Base-by-base conservation (phyloP, 2,329 filamentous ascomycete genomes). In the Diaporthe citrichinensis region DNA sequence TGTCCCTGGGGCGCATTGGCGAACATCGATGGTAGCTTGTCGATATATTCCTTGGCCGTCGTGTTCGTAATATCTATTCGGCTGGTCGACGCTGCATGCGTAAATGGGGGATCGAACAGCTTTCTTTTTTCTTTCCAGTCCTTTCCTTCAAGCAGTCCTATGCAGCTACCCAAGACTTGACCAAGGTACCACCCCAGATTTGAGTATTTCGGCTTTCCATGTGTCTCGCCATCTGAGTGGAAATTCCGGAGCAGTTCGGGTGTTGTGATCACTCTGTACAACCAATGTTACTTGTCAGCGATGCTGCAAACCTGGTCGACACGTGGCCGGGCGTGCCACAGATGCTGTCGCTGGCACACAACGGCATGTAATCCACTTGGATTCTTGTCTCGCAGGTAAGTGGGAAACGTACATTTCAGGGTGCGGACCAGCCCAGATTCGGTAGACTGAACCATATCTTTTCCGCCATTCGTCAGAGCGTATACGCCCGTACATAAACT, bases 371-470 rank as follows among this genome's bases (percentile, higher is more conserved):
- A 44, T 44, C 41, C 15, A 31, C 15, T 44, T 44, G 10, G 41
- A 44, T 17, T 17, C 10, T 44, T 57, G 4, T 28, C 36, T 7
- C 36, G 31, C 15, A 4, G 9, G 23, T 23, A 12, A 25, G 4
- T 14, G 36, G 36, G 36, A 9, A 46, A 25, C 59, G 41, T 71
- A 71, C 67, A 71, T 58, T 28, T 71, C 67, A 7, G 67, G 67
- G 14, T 71, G 67, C 10, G 49, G 31, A 5, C 67, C 67, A 36
- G 14, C 8, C 67, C 67, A 71, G 23, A 71, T 23, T 44, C 67
- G 49, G 28, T 71, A 71, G 31, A 71, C 67, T 6, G 67, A 23
- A 25, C 67, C 67, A 53, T 71, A 71, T 46, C 58, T 71, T 39
- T 31, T 23, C 41, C 31, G 57, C 67, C 67, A 71, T 31, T 71